Percentiles rank a stretch among this genome's conserved stretches.
These are phyloP conservation scores for Bolboschoenus planiculmis DNA, from an alignment of 176 grass and related monocot species.

Conservation along the genomic window DNA sequence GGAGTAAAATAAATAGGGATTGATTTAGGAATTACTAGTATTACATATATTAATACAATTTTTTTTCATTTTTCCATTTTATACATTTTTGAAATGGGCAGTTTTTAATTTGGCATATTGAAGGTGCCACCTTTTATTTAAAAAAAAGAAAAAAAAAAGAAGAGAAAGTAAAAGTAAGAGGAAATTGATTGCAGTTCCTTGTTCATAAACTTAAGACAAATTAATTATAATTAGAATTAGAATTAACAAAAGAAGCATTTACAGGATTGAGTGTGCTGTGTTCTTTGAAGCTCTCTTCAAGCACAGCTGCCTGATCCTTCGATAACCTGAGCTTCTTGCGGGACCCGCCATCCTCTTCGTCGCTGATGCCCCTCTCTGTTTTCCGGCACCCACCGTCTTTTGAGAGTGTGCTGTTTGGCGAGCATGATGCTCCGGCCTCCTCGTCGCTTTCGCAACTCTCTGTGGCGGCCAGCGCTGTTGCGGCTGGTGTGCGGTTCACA, in stretches of 20 bases:
- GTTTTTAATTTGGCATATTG: not conserved
- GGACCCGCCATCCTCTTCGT: conserved; percentile 54
- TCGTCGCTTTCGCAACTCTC: conserved; percentile 44
- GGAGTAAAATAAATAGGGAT: not conserved
- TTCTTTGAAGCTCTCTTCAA: conserved; percentile 86
- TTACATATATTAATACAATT: no score
- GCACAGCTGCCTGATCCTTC: conserved; percentile 74
- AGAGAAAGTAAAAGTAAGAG: no score
- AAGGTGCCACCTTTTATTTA: not conserved
- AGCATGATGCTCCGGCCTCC: conserved; percentile 61
- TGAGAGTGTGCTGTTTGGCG: conserved; percentile 74
- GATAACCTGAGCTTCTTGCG: conserved; percentile 88
- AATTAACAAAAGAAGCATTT: not conserved
- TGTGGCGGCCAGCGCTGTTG: not conserved
- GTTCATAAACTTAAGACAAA: not conserved
- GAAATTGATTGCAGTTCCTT: not conserved
- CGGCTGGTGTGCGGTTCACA: conserved; percentile 49
- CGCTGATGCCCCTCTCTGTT: conserved; percentile 33
- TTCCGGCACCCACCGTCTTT: conserved; percentile 6
- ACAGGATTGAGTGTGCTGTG: conserved; percentile 85
- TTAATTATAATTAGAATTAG: not conserved
- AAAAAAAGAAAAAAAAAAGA: not conserved
- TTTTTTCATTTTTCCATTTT: not conserved
- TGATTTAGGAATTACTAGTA: not conserved
- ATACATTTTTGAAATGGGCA: not conserved